Base-by-base conservation (phyloP, 192 early-diverging fungal species). In the Podila verticillata region DNA sequence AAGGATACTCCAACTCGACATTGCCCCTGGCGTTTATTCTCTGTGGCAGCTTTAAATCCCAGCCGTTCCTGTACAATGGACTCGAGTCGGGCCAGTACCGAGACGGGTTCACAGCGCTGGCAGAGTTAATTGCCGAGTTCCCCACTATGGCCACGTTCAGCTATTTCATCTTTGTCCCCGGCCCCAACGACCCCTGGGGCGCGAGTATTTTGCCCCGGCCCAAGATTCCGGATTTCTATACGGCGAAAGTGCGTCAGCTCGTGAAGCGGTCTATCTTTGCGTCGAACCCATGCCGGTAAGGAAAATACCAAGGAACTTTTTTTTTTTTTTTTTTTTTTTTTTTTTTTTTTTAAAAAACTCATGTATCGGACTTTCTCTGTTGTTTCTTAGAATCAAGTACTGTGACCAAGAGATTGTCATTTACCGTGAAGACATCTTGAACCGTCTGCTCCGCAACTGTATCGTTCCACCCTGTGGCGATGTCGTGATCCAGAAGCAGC, bases 141-240 rank as follows among this genome's bases (percentile, higher is more conserved):
- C 89, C 85, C 0, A 73, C 65, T 3, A 65, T 95, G 59, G 84
- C 89, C 15, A 73, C 83, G 5, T 70, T 79, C 54, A 83, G 86
- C n/a, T 89, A 92, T 15, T 96, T 97, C 83, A 86, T 98, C 7
- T 94, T 98, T 85, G 91, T 98, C 1, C 97, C 97, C 15, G 97
- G 97, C 4, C 84, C 89, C 19, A 89, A 91, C 71, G 97, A 98
- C 66, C 96, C 95, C 13, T 94, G 92, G 91, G 86, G 83, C 2
- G 85, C 84, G 3, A 89, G 91, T 32, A 88, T 91, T 1, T 68
- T 96, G 51, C 96, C 97, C 0, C 87, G 91, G 54, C 89, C 91
- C 10, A 84, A 89, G 19, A 92, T 97, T 24, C 92, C 95, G 15
- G 85, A 89, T 39, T 87, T 85, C 61, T 93, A 95, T 65, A 93